Percentiles rank a stretch among this genome's conserved stretches.
Evolutionary conservation across 202 grass and related monocot genomes (phyloP).

Genomic region (Bolboschoenoplectus hybrid): DNA sequence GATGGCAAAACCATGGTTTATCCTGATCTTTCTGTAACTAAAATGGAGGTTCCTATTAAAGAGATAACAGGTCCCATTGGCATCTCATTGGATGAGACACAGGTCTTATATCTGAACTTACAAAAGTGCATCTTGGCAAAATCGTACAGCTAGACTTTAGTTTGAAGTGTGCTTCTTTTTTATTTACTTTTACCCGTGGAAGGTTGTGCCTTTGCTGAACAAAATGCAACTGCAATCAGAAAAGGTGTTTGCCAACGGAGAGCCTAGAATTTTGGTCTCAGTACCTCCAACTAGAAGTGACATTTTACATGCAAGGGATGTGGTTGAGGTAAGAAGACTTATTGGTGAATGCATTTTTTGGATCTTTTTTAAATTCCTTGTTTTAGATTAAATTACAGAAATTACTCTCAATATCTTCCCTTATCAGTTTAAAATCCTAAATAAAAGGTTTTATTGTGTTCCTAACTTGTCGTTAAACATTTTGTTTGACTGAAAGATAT

Average conservation of each 20-base stretch:
- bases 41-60: conserved; percentile 78
- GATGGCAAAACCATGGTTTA: conserved; percentile 67
- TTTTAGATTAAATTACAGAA: conserved; percentile 29
- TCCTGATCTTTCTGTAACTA: conserved; percentile 80
- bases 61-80: conserved; percentile 86
- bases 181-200: conserved; percentile 3
- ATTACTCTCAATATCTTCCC: background rate
- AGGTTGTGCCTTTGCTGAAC: conserved; percentile 84
- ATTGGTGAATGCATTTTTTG: conserved; percentile 25
- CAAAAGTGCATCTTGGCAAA: conserved; percentile 33
- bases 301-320: conserved; percentile 83
- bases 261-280: conserved; percentile 62
- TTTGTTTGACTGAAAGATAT: conserved; percentile 23
- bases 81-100: conserved; percentile 61
- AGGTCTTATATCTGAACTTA: conserved; percentile 58
- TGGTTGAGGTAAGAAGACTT: conserved; percentile 69
- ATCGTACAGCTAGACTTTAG: conserved; percentile 27
- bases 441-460: conserved; percentile 2
- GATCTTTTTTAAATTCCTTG: conserved; percentile 8
- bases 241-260: conserved; percentile 45
- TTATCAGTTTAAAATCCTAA: background rate
- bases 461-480: background rate
- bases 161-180: conserved; percentile 32
- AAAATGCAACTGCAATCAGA: conserved; percentile 96
- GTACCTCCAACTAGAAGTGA: conserved; percentile 98